Evolutionary conservation across 306 rosid genomes (phyloP).

Genomic region (Dalbergia cultrata): DNA sequence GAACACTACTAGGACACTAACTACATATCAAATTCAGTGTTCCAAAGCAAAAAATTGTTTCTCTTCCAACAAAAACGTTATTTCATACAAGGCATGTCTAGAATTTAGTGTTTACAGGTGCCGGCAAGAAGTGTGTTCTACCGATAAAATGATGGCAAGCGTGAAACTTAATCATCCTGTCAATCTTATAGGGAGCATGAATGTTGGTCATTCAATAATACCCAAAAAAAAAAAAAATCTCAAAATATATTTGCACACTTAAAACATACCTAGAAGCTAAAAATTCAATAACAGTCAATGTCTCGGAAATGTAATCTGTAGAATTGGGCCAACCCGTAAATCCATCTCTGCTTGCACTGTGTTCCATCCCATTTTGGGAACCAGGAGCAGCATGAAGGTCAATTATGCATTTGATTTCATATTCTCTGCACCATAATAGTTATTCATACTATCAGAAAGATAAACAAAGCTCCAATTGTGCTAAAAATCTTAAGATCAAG

Average conservation of each 20-base stretch:
- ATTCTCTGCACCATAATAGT: slow-evolving; percentile 66
- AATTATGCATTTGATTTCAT: slow-evolving; percentile 81
- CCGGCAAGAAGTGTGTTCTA: slow-evolving; percentile 10
- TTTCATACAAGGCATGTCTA: no score
- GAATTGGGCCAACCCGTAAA: slow-evolving; percentile 73
- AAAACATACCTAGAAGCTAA: slow-evolving; percentile 77
- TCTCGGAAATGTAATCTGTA: slow-evolving; percentile 66
- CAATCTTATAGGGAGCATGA: not conserved
- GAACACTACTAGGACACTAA: not conserved
- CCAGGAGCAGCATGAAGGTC: slow-evolving; percentile 97
- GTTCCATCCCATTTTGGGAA: slow-evolving; percentile 96
- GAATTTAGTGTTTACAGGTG: slow-evolving; percentile 12
- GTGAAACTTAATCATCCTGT: slow-evolving; percentile 3
- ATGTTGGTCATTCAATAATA: not conserved
- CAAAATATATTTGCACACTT: slow-evolving; percentile 16
- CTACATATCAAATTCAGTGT: slow-evolving; percentile 13
- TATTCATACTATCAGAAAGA: slow-evolving; percentile 32
- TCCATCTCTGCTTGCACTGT: slow-evolving; percentile 92
- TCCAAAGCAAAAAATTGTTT: not conserved
- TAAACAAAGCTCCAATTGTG: slow-evolving; percentile 32
- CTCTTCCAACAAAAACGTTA: not conserved
- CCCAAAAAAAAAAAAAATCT: slow-evolving; percentile 30
- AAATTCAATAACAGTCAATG: slow-evolving; percentile 82
- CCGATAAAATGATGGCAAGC: not conserved
- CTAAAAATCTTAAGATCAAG: slow-evolving; percentile 37